Base-by-base conservation (phyloP, 106 monocot genomes). In the Apostasia ramifera region DNA sequence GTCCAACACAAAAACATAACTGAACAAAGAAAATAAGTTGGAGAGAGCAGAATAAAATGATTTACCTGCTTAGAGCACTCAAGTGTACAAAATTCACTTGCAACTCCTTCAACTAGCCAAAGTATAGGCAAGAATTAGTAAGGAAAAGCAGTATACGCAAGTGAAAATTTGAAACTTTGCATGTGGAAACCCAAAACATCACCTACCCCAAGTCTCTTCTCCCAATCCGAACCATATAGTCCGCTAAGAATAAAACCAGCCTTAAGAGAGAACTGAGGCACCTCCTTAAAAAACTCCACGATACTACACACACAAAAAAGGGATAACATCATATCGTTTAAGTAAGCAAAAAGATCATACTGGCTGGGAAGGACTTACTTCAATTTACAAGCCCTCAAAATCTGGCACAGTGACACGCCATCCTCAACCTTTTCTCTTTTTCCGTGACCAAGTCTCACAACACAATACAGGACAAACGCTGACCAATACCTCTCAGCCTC, bases 271-370 rank as follows among this genome's bases (percentile, higher is more conserved):
- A 92, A 89, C 59, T 97, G 97, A 2, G 92, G 92, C 60, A 97
- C 81, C 81, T 97, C 97, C 58, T 89, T 89, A 70, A 92, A 97
- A 69, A 97, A 97, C 61, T 89, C 92, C 26, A 81, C 77, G 55
- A 87, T 72, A 57, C 97, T 97, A 56, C 53, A 54, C 66, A 74
- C 40, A 39, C 47, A 78, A 71, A 53, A 55, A 47, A 69, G 26
- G 45, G 47, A 39, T 5, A 2, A 63, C 64, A 40, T 44, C 40
- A 1, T 0, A 58, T 5, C 41, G 12, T 41, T 44, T 53, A 11
- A 9, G 43, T 52, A 37, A 81, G 57, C 52, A 51, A 44, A 70
- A 60, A 14, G 49, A 2, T 39, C 37, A 45, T 43, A 5, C 47
- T 9, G 61, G 11, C 51, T 47, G 69, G 58, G 50, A 62, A 65